These are phyloP conservation scores for Stagonosporopsis tanaceti DNA, from an alignment of 2,329 filamentous ascomycete species.

Conservation along the genomic window DNA sequence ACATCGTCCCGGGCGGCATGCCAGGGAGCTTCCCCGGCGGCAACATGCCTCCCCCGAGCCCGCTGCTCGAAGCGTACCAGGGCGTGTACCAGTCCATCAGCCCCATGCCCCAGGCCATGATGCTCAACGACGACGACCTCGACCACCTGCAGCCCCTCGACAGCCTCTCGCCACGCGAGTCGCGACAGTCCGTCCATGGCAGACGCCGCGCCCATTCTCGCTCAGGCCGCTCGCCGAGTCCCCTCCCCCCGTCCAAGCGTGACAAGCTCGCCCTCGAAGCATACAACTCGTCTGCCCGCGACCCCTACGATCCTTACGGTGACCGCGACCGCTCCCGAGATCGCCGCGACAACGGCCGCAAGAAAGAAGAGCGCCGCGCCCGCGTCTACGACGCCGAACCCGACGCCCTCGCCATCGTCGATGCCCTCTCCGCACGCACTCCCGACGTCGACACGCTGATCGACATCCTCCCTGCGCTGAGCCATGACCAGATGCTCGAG, in stretches of 20 bases:
- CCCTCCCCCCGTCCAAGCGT: slow-evolving; percentile 32
- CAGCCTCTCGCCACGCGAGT: slow-evolving; percentile 42
- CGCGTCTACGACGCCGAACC: slow-evolving; percentile 84
- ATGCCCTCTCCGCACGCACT: slow-evolving; percentile 73
- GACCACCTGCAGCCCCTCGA: slow-evolving; percentile 53
- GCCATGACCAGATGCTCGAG: slow-evolving; percentile 86
- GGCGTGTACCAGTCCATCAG: slow-evolving; percentile 95
- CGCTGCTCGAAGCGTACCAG: slow-evolving; percentile 88
- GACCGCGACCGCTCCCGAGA: slow-evolving; percentile 17
- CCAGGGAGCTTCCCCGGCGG: slow-evolving; percentile 33
- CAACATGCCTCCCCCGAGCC: slow-evolving; percentile 73
- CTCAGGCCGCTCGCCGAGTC: slow-evolving; percentile 44
- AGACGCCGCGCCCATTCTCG: slow-evolving; percentile 42
- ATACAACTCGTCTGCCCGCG: slow-evolving; percentile 37
- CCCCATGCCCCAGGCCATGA: slow-evolving; percentile 85
- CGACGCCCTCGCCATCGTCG: slow-evolving; percentile 78
- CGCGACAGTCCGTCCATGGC: slow-evolving; percentile 36
- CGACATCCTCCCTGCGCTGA: slow-evolving; percentile 82
- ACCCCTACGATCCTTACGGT: slow-evolving; percentile 19
- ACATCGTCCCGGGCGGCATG: slow-evolving; percentile 45
- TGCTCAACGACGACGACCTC: slow-evolving; percentile 62
- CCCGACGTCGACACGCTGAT: slow-evolving; percentile 74
- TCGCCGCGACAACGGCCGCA: slow-evolving; percentile 19
- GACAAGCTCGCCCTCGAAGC: slow-evolving; percentile 47
- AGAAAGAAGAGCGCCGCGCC: slow-evolving; percentile 63